Evolutionary conservation across 2,329 filamentous ascomycete genomes (phyloP).

Genomic region (Botrytis cinerea): DNA sequence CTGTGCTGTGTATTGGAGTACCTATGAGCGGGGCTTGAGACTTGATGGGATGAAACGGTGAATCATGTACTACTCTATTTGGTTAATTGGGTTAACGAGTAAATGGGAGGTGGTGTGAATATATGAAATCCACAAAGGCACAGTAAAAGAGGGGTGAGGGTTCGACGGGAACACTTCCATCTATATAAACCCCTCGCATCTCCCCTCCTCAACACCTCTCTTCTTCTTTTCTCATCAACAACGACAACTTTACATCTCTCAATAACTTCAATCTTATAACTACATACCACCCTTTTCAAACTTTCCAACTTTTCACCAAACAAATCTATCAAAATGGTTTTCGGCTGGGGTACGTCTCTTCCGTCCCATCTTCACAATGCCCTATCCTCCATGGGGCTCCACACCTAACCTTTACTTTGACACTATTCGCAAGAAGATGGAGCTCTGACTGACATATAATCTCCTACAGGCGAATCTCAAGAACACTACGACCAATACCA

Average conservation of each 20-base stretch:
- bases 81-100: background rate
- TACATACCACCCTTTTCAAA: background rate
- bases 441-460: constrained; percentile 15
- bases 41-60: background rate
- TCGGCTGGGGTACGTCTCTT: constrained; percentile 35
- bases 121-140: background rate
- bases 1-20: background rate
- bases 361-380: background rate
- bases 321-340: constrained; percentile 36
- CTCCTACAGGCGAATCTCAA: constrained; percentile 45
- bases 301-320: constrained; percentile 17
- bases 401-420: background rate
- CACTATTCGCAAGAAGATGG: background rate
- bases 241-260: background rate
- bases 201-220: background rate
- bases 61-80: constrained; percentile 4
- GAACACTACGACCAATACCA: constrained; percentile 50
- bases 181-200: constrained; percentile 25
- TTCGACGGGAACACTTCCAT: background rate
- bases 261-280: constrained; percentile 11
- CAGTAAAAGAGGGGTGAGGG: background rate
- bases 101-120: background rate
- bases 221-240: background rate
- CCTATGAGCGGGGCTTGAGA: background rate
- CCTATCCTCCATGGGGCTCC: background rate